These are phyloP conservation scores for Diaporthe nobilis DNA, from an alignment of 2,329 filamentous ascomycete genomes.

Conservation along the genomic window DNA sequence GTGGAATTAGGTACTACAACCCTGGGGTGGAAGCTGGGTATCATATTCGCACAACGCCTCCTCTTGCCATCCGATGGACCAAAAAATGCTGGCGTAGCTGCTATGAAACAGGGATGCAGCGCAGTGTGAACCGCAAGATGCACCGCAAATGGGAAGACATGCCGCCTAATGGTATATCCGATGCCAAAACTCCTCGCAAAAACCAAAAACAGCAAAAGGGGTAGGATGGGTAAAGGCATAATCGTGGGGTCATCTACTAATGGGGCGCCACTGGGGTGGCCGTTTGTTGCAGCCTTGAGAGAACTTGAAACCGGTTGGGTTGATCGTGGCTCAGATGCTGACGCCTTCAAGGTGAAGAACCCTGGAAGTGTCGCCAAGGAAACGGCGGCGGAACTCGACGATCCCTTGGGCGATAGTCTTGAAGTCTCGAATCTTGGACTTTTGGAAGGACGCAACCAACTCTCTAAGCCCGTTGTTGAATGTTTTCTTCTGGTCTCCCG, in stretches of 20 bases:
- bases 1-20: constrained; percentile 35
- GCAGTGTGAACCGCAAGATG: not conserved
- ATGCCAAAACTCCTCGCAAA: constrained; percentile 30
- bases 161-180: constrained; percentile 25
- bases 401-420: constrained; percentile 76
- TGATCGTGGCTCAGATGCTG: constrained; percentile 42
- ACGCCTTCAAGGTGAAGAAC: constrained; percentile 71
- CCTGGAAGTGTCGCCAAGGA: constrained; percentile 75
- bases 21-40: constrained; percentile 38
- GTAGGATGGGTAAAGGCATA: constrained; percentile 26
- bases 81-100: constrained; percentile 30
- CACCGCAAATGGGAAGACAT: constrained; percentile 6
- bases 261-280: constrained; percentile 24
- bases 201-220: constrained; percentile 33
- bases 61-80: constrained; percentile 29
- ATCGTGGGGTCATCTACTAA: constrained; percentile 38
- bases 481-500: constrained; percentile 70
- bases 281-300: not conserved
- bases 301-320: not conserved
- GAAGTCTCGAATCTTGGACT: constrained; percentile 75
- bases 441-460: constrained; percentile 72
- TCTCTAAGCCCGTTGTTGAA: constrained; percentile 75
- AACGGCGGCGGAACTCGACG: constrained; percentile 75
- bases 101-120: constrained; percentile 4
- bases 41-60: constrained; percentile 39